Conservation (phyloP, 2,329 filamentous ascomycete genomes). For the Alternaria panax region DNA sequence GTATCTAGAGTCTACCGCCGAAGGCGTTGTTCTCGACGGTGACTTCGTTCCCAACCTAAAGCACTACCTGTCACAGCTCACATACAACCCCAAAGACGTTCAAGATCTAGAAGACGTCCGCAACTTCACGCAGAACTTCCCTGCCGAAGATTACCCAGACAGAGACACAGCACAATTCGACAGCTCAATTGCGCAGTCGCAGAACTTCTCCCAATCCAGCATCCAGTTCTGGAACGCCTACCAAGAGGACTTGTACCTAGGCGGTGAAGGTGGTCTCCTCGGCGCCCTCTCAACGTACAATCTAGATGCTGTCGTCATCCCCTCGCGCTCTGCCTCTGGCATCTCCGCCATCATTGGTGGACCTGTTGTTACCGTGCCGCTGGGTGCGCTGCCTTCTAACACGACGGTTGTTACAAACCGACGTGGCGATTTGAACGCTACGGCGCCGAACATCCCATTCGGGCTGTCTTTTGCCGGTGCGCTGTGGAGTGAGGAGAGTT, state of each 20-base stretch:
- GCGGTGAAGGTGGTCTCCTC: conserved; percentile 66
- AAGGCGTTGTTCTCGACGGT: conserved; percentile 59
- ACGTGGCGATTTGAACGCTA: conserved; percentile 60
- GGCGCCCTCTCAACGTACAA: conserved; percentile 65
- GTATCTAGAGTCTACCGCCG: conserved; percentile 52
- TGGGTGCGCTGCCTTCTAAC: conserved; percentile 63
- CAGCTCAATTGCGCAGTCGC: conserved; percentile 52
- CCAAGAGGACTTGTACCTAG: conserved; percentile 61
- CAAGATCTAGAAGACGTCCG: conserved; percentile 60
- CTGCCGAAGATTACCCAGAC: conserved; percentile 66
- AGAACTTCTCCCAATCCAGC: conserved; percentile 64
- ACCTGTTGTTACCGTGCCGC: conserved; percentile 69
- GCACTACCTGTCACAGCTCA: conserved; percentile 64
- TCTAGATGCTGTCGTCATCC: conserved; percentile 69
- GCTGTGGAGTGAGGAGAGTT: conserved; percentile 66
- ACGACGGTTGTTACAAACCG: conserved; percentile 56
- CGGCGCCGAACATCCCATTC: conserved; percentile 65
- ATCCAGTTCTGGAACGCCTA: conserved; percentile 66
- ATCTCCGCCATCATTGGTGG: conserved; percentile 65
- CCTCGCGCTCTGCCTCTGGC: conserved; percentile 58
- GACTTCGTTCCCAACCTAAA: conserved; percentile 68
- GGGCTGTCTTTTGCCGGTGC: conserved; percentile 69
- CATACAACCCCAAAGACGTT: conserved; percentile 65
- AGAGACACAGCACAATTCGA: conserved; percentile 68
- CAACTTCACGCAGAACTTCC: conserved; percentile 62